Evolutionary conservation across 2,329 filamentous ascomycete species (phyloP), one percentile per base, ranked within the genome.

Genomic region (Aspergillus niger): DNA sequence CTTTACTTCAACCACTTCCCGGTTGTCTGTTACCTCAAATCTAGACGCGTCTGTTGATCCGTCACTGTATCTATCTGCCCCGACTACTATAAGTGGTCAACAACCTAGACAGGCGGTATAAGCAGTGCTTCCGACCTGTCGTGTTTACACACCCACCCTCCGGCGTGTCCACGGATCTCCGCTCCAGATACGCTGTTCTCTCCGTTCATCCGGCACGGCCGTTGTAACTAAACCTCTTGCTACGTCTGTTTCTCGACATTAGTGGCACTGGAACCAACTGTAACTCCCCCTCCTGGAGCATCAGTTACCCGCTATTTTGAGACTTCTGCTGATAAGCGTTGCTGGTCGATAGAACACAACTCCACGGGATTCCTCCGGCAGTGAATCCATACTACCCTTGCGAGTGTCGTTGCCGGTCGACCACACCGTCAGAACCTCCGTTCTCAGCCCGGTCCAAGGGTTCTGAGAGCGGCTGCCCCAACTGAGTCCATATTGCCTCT

Each of bases 361-460:
- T 26, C 38, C 39, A 51, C 52, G 55, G 59, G 50, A 58, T 58
- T 24, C 26, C 26, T 39, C 54, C 52, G 36, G 44, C 44, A 47
- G 30, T 26, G 8, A 43, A 17, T 41, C 36, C 43, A 38, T 52
- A 49, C 10, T 24, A 7, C 48, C 43, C 24, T 28, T 50, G 49
- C 60, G 60, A 50, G 28, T 41, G 43, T 55, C 47, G 30, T 58
- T 50, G 38, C 47, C 48, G 36, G 48, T 59, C 59, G 52, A 55
- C 44, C 26, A 57, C 26, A 58, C 55, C 39, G 49, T 48, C 51
- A 36, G 36, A 57, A 15, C 24, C 54, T 59, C 72, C 73, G 72
- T 75, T 75, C 72, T 75, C 71, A 69, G 72, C 66, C 72, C 72
- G 67, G 48, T 24, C 41, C 36, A 55, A 58, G 65, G 72, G 70